Conservation (phyloP, 345 rosid species). For the Salix udensis region DNA sequence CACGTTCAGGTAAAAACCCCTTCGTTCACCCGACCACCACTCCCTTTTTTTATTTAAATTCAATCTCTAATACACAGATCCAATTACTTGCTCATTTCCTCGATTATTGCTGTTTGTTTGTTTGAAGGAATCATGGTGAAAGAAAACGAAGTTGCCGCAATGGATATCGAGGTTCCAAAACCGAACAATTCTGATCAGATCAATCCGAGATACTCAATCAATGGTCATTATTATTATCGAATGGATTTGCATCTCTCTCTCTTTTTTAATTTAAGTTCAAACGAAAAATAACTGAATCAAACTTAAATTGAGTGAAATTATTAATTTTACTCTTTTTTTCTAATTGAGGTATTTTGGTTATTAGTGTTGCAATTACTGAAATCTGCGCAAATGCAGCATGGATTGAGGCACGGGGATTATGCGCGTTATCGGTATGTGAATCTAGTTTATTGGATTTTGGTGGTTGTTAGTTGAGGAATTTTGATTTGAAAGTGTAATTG, state of each 20-base stretch:
- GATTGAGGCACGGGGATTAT: conserved; percentile 92
- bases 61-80: neutral
- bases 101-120: neutral
- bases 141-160: conserved; percentile 35
- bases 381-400: conserved; percentile 96
- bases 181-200: conserved; percentile 50
- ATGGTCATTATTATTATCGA: conserved; percentile 40
- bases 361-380: conserved; percentile 87
- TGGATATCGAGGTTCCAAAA: conserved; percentile 72
- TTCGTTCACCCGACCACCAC: neutral
- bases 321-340: conserved; percentile 1
- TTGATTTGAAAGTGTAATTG: conserved; percentile 1
- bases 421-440: conserved; percentile 69
- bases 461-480: neutral
- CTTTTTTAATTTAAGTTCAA: neutral
- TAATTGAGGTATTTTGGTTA: neutral
- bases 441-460: neutral
- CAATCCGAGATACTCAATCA: conserved; percentile 66
- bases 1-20: neutral
- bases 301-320: neutral
- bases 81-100: neutral
- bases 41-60: neutral
- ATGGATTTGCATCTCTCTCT: neutral
- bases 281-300: neutral
- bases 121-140: conserved; percentile 36